These are phyloP conservation scores for Candida incommunis DNA, from an alignment of 805 yeast species.

Conservation along the genomic window DNA sequence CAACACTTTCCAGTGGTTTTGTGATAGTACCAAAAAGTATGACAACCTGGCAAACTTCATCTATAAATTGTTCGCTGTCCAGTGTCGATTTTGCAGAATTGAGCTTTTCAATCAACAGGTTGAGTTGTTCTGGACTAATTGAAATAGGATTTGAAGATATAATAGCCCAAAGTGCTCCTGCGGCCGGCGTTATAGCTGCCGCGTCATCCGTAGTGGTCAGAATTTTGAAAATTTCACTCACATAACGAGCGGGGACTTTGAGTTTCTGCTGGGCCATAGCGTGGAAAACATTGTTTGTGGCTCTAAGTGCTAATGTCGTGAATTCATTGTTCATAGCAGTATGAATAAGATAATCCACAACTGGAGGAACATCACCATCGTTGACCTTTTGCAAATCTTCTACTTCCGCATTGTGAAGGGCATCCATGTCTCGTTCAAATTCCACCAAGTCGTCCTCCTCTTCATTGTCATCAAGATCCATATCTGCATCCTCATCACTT, in stretches of 20 bases:
- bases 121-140: constrained; percentile 15
- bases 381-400: constrained; percentile 8
- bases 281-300: constrained; percentile 65
- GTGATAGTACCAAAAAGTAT: constrained; percentile 44
- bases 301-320: constrained; percentile 41
- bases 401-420: constrained; percentile 6
- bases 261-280: constrained; percentile 18
- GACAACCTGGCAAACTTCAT: constrained; percentile 29
- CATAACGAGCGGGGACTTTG: constrained; percentile 1
- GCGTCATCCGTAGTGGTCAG: constrained; percentile 12
- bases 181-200: constrained; percentile 15
- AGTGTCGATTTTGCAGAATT: constrained; percentile 7
- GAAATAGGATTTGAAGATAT: constrained; percentile 10
- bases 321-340: constrained; percentile 22
- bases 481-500: constrained; percentile 7
- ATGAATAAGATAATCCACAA: constrained; percentile 3
- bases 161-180: constrained; percentile 34
- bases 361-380: constrained; percentile 8
- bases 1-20: constrained; percentile 29
- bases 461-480: constrained; percentile 10
- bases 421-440: constrained; percentile 1
- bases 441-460: constrained; percentile 7
- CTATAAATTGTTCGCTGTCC: constrained; percentile 21
- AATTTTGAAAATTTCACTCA: constrained; percentile 5
- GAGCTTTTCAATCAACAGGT: constrained; percentile 13